Percentiles rank a stretch among this genome's conserved stretches.
phyloP scores from a whole-genome alignment of 2,329 filamentous ascomycete genomes.

The Berkeleyomyces rouxiae region DNA sequence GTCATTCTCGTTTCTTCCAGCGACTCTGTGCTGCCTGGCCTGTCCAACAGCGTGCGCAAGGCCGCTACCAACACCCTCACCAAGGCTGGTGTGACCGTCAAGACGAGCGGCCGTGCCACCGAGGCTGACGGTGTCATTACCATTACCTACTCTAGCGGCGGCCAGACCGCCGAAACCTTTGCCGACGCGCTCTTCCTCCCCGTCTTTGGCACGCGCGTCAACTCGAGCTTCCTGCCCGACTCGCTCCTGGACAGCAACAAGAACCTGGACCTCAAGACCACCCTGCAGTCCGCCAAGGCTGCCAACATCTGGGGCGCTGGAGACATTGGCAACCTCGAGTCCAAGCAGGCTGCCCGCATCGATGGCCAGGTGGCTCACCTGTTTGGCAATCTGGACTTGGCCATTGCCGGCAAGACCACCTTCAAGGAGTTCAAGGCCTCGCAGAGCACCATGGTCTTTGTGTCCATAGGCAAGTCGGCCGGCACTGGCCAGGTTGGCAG shows the following conservation, averaged over 20 bases:
- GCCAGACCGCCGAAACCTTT: conserved; percentile 17
- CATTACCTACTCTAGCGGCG: conserved; percentile 16
- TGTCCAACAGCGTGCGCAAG: conserved; percentile 22
- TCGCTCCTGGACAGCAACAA: conserved; percentile 22
- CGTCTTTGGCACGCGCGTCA: conserved; percentile 28
- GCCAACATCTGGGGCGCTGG: conserved; percentile 29
- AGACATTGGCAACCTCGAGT: conserved; percentile 28
- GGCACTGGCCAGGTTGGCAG: conserved; percentile 24
- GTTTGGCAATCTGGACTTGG: conserved; percentile 20
- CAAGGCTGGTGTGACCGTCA: conserved; percentile 27
- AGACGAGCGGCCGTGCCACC: conserved; percentile 25
- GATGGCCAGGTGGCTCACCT: conserved; percentile 22
- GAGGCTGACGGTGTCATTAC: conserved; percentile 22
- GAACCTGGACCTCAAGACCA: conserved; percentile 24
- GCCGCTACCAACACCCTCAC: conserved; percentile 24
- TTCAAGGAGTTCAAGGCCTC: conserved; percentile 19
- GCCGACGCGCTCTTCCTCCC: conserved; percentile 29
- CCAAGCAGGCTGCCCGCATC: conserved; percentile 19
- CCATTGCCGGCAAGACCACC: conserved; percentile 19
- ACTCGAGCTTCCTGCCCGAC: conserved; percentile 28
- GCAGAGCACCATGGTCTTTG: conserved; percentile 20
- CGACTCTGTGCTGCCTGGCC: conserved; percentile 13
- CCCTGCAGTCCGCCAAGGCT: conserved; percentile 20
- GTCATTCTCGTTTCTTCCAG: conserved; percentile 17
- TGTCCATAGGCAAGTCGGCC: conserved; percentile 26